Base-by-base conservation (phyloP, 805 yeast genomes). In the Spathaspora boniae region DNA sequence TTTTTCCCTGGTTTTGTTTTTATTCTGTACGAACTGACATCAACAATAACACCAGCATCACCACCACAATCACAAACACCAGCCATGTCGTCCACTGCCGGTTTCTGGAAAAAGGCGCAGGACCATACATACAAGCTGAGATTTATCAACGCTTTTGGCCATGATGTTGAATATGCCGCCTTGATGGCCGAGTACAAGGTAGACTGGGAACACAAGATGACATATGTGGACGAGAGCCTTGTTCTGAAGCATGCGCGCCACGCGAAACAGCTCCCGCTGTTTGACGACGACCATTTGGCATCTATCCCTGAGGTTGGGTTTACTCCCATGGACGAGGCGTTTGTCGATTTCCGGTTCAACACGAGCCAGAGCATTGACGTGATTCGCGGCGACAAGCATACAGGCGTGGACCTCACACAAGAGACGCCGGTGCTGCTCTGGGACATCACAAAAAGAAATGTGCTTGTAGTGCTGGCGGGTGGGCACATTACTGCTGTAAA, bases 401-500 rank as follows among this genome's bases (percentile, higher is more conserved):
- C 16, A 12, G 26, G n/a, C 11, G 16, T 36, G 6, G n/a, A 36
- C 15, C n/a, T 24, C 14, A 24, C 23, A 15, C 29, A 29, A 6
- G 29, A 39, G 17, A 30, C 18, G 14, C 27, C 34, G 12, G 16
- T 23, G 9, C 31, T 24, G 11, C 9, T 36, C 9, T 27, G 28
- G 25, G 2, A 21, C 9, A 9, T 15, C 7, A n/a, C 23, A 3
- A 27, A 29, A 9, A 33, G 42, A 27, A 36, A 34, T 22, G 39
- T 34, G 16, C 26, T 30, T 21, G 9, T 27, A n/a, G 32, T 72
- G 12, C 74, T 76, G 44, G 58, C 68, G 0, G 83, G 84, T 0
- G 75, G 76, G 0, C 53, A 68, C 6, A 59, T 78, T 1, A 70
- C 82, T 0, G 71, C 76, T 15, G 48, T 72, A 38, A 69, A 72